phyloP scores from a whole-genome alignment of 306 rosid genomes.

The Crataegus laevigata region DNA sequence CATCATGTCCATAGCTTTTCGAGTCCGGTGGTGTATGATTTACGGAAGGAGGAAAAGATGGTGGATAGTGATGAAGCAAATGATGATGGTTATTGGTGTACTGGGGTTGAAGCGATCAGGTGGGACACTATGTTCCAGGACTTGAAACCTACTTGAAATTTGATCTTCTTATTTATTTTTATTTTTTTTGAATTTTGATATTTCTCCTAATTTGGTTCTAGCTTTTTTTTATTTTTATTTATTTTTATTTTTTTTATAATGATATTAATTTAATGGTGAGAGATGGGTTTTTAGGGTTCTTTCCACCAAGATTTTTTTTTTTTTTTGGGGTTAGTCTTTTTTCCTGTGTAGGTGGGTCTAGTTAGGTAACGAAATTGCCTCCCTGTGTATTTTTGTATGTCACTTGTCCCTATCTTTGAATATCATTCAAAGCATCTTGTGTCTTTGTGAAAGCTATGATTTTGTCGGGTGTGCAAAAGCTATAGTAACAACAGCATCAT shows the following conservation, averaged over 20 bases:
- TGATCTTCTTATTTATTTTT: neutral
- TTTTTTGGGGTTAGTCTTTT: conserved; percentile 1
- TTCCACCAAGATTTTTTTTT: conserved; percentile 41
- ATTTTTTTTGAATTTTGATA: no score
- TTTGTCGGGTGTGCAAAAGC: neutral
- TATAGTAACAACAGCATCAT: neutral
- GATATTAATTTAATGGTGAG: conserved; percentile 47
- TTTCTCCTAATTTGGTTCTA: neutral
- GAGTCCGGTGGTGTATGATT: conserved; percentile 49
- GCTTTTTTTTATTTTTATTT: neutral
- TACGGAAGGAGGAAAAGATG: conserved; percentile 32
- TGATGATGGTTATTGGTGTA: conserved; percentile 60
- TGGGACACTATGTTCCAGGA: conserved; percentile 91
- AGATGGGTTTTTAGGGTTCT: conserved; percentile 53
- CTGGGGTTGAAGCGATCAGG: conserved; percentile 74
- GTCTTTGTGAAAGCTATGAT: conserved; percentile 5
- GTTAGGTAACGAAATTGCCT: conserved; percentile 25
- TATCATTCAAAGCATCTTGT: conserved; percentile 4
- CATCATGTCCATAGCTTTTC: conserved; percentile 33
- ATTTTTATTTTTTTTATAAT: neutral
- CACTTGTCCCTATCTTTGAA: neutral
- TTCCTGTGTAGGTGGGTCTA: conserved; percentile 44
- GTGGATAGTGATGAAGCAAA: conserved; percentile 4
- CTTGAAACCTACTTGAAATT: conserved; percentile 67
- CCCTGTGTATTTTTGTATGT: conserved; percentile 11